Conservation (phyloP, 768 basidiomycete species). For the Leccinum ochraceum region DNA sequence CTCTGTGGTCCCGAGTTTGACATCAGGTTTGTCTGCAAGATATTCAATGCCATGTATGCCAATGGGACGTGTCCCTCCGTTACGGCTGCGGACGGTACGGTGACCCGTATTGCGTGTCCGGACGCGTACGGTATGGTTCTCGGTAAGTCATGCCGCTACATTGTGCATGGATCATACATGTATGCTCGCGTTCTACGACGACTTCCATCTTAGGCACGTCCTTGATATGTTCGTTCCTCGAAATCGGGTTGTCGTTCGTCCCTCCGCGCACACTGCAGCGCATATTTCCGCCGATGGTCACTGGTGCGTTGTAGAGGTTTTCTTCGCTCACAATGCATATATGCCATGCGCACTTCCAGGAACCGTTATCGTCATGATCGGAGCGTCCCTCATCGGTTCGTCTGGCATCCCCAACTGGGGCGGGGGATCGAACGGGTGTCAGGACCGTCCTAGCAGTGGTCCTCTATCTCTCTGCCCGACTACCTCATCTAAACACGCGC, state of each 20-base stretch:
- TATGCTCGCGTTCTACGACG: not conserved
- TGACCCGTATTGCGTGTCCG: conserved; percentile 63
- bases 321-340: not conserved
- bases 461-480: too few relatives aligned
- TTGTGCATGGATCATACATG: not conserved
- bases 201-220: conserved; percentile 73
- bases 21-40: conserved; percentile 36
- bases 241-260: conserved; percentile 66
- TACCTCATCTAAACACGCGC: too few relatives aligned
- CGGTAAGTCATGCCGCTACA: conserved; percentile 39
- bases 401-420: too few relatives aligned
- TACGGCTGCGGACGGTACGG: conserved; percentile 55
- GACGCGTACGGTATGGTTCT: conserved; percentile 81
- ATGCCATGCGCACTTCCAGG: conserved; percentile 39
- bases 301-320: conserved; percentile 42
- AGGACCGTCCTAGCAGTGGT: too few relatives aligned
- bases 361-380: conserved; percentile 79
- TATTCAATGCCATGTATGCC: conserved; percentile 75
- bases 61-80: conserved; percentile 75
- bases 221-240: conserved; percentile 74
- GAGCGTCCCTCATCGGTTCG: conserved; percentile 23
- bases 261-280: conserved; percentile 60
- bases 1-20: not conserved
- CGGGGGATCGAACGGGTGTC: too few relatives aligned
- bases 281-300: conserved; percentile 81